Evolutionary conservation across 768 basidiomycete species (phyloP).

Genomic region (Leccinum fibrillosum): DNA sequence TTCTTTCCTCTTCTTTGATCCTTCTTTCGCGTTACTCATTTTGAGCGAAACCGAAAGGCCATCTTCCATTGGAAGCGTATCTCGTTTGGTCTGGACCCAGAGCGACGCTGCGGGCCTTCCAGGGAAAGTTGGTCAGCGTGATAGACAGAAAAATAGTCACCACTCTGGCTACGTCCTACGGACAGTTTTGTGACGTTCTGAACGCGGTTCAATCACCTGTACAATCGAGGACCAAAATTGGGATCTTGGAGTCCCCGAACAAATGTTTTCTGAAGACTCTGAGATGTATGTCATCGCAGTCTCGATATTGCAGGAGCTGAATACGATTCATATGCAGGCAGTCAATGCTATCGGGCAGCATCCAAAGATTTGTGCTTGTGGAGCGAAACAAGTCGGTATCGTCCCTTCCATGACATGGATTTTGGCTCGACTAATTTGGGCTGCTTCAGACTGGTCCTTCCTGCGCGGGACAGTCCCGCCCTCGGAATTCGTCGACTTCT

Average conservation of each 20-base stretch:
- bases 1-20: neutral
- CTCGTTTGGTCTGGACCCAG: constrained; percentile 14
- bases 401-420: neutral
- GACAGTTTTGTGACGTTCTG: constrained; percentile 9
- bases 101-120: constrained; percentile 10
- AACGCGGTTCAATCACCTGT: neutral
- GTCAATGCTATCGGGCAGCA: neutral
- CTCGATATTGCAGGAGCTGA: neutral
- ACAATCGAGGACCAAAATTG: neutral
- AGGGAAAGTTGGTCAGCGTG: constrained; percentile 3
- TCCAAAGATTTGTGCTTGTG: neutral
- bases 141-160: constrained; percentile 9
- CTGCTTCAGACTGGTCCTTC: constrained; percentile 13
- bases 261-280: neutral
- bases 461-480: constrained; percentile 11
- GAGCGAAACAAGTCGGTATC: constrained; percentile 12
- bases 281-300: constrained; percentile 6
- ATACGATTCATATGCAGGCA: neutral
- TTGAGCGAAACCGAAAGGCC: neutral
- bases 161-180: constrained; percentile 1
- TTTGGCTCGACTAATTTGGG: neutral
- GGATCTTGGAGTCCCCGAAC: neutral
- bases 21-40: neutral
- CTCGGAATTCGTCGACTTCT: constrained; percentile 7
- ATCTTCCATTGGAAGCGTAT: constrained; percentile 6